A percentile compares a stretch with the other conserved stretches of the same genome.
Evolutionary conservation across 495 filamentous ascomycete genomes (phyloP).

Genomic region (Cryomyces antarcticus): DNA sequence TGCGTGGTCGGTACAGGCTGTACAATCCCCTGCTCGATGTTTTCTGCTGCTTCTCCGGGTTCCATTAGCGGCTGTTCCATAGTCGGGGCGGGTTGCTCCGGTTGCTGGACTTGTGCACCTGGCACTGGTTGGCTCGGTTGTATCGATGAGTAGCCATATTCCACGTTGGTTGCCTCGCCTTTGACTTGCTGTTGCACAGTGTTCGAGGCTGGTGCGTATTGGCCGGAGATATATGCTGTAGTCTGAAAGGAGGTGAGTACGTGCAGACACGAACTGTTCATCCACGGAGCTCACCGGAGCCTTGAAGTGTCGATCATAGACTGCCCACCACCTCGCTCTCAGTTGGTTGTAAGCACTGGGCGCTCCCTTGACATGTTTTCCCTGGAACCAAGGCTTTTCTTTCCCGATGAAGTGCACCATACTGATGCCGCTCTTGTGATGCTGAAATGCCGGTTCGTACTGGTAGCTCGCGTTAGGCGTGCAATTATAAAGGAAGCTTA

Average conservation of each 20-base stretch:
- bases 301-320: constrained; percentile 71
- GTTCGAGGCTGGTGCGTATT: constrained; percentile 6
- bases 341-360: constrained; percentile 62
- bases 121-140: constrained; percentile 2
- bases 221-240: neutral
- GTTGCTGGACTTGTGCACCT: constrained; percentile 1
- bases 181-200: constrained; percentile 21
- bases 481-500: constrained; percentile 93
- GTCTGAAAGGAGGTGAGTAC: neutral
- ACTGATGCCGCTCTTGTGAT: constrained; percentile 73
- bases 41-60: constrained; percentile 16
- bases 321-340: constrained; percentile 69
- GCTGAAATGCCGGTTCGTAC: constrained; percentile 81
- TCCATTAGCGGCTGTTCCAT: constrained; percentile 20
- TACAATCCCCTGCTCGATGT: constrained; percentile 19
- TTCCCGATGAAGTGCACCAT: constrained; percentile 85
- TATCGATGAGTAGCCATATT: constrained; percentile 11
- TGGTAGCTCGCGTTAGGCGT: constrained; percentile 90
- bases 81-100: constrained; percentile 8
- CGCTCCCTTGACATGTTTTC: constrained; percentile 33
- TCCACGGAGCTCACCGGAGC: constrained; percentile 24
- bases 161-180: constrained; percentile 13
- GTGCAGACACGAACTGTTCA: neutral
- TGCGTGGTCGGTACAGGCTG: constrained; percentile 22
- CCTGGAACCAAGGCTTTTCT: constrained; percentile 72